Evolutionary conservation across 768 basidiomycete genomes (phyloP), one percentile per base, ranked within the genome.

Genomic region (Boletus eberwhitei): DNA sequence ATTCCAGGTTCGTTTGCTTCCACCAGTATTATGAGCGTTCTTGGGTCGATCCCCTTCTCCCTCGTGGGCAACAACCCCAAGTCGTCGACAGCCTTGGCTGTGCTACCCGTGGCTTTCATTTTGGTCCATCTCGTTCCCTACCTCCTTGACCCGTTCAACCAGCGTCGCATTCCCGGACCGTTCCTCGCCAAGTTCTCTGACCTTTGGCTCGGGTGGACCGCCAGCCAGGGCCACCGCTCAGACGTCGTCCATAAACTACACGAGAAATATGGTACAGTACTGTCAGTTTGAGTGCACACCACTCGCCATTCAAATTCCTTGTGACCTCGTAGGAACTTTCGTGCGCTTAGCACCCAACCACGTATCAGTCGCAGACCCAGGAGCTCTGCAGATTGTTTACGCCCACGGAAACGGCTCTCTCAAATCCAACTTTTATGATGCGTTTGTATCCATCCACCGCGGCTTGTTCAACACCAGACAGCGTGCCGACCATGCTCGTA

Each of bases 371-470:
- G 82, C 87, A 12, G 84, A 90, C 61, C 90, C 92, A 0, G 85
- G 84, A 1, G 92, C 91, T 1, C 79, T 94, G 14, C 76, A 76
- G 37, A 66, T 84, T 53, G 77, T 95, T 14, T 93, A 93, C 63
- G 91, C 85, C 1, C 92, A 86, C 58, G 90, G 90, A 5, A 92
- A 85, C 53, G 91, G 92, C n/a, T 81, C 87, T 6, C 77, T 87
- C 53, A 93, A 93, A 64, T 82, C 85, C 16, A 65, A 80, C n/a
- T 91, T 90, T 68, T 90, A 88, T 65, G 85, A 88, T 53, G 83
- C 83, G 14, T 92, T 93, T 61, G 87, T 91, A 24, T 85, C 86
- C 29, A 88, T 89, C 53, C 75, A 73, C 32, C 80, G 85, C 31
- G 87, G 87, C 1, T 73, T 91, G 29, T 90, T 91, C 80, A 90